These are phyloP conservation scores for Astraeus odoratus DNA, from an alignment of 768 basidiomycete genomes.

Conservation along the genomic window DNA sequence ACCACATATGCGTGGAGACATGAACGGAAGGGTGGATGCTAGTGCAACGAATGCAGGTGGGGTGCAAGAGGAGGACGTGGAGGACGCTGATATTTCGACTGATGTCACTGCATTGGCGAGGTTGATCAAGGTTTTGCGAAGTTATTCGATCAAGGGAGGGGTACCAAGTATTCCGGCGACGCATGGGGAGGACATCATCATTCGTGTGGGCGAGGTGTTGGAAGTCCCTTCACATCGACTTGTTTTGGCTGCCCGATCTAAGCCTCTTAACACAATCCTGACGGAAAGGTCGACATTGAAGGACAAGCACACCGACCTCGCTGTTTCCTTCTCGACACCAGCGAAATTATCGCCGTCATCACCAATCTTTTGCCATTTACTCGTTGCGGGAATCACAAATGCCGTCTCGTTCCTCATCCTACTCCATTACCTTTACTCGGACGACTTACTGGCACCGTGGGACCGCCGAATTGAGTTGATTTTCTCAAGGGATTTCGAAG, in stretches of 20 bases:
- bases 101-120: constrained; percentile 30
- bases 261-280: constrained; percentile 39
- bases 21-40: background rate
- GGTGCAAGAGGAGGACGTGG: constrained; percentile 30
- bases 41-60: background rate
- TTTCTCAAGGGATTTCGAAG: constrained; percentile 34
- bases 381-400: constrained; percentile 50
- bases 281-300: constrained; percentile 22
- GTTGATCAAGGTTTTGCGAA: constrained; percentile 12
- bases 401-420: constrained; percentile 68
- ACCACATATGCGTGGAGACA: constrained; percentile 40
- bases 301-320: constrained; percentile 25
- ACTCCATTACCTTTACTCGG: constrained; percentile 83
- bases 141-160: constrained; percentile 6
- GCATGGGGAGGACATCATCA: constrained; percentile 55
- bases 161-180: background rate
- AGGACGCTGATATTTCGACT: constrained; percentile 29
- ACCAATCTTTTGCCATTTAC: constrained; percentile 6
- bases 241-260: constrained; percentile 57
- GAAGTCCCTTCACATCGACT: constrained; percentile 57
- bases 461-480: constrained; percentile 57
- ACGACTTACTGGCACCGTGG: constrained; percentile 78
- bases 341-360: background rate
- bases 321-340: constrained; percentile 21
- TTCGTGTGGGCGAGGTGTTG: constrained; percentile 39